A percentile compares a stretch with the other conserved stretches of the same genome.
Conservation (phyloP, 495 filamentous ascomycete genomes). For the Terfezia boudieri region DNA sequence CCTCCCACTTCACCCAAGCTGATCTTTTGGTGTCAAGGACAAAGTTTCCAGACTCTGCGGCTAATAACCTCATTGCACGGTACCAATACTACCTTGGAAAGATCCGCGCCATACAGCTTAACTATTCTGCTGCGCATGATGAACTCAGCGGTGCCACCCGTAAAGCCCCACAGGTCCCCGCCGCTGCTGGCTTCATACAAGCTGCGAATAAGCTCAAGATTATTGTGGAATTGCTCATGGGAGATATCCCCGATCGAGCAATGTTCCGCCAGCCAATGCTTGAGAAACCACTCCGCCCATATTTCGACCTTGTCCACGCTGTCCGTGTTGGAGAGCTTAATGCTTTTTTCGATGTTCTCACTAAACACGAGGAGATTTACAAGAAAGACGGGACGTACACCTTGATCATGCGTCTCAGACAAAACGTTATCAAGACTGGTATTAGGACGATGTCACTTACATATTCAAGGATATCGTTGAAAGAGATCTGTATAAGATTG, state of each 20-base stretch:
- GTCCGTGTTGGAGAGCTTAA: constrained; percentile 88
- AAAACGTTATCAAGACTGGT: constrained; percentile 98
- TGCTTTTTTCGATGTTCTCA: constrained; percentile 67
- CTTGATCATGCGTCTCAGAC: constrained; percentile 73
- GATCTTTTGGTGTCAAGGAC: constrained; percentile 90
- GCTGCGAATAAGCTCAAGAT: constrained; percentile 82
- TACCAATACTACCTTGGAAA: constrained; percentile 92
- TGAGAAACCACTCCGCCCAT: constrained; percentile 69
- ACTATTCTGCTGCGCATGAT: constrained; percentile 91
- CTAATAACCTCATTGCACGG: constrained; percentile 91
- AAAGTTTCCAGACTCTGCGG: constrained; percentile 73
- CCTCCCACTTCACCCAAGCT: constrained; percentile 90
- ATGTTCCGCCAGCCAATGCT: constrained; percentile 74
- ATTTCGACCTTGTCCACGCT: constrained; percentile 79
- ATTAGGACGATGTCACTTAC: constrained; percentile 97
- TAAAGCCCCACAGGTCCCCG: constrained; percentile 74
- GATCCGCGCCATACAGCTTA: constrained; percentile 84
- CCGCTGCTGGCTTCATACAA: constrained; percentile 82
- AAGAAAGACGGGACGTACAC: constrained; percentile 87
- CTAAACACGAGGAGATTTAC: constrained; percentile 60
- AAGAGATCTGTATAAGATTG: constrained; percentile 89
- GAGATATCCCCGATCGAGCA: constrained; percentile 86
- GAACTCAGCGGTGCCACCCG: constrained; percentile 78
- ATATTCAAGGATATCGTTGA: constrained; percentile 90
- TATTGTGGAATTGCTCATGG: constrained; percentile 93